A percentile compares a stretch with the other conserved stretches of the same genome.
phyloP scores from a whole-genome alignment of 805 yeast species.

The Saccharomycopsis sp. region DNA sequence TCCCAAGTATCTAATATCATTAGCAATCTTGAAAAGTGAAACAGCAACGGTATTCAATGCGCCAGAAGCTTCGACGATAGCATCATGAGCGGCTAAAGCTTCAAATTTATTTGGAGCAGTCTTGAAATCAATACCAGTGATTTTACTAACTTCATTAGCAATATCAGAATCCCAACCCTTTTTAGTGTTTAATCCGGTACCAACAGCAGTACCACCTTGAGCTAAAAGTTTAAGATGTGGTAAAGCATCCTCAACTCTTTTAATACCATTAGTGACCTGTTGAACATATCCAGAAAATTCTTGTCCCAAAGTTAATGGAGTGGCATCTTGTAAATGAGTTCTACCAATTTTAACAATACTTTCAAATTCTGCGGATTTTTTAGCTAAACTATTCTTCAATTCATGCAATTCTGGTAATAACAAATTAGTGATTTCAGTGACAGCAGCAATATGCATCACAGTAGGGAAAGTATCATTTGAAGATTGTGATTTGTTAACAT shows the following conservation, averaged over 20 bases:
- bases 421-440: conserved; percentile 68
- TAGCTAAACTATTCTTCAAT: conserved; percentile 71
- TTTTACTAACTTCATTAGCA: conserved; percentile 76
- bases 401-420: conserved; percentile 75
- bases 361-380: conserved; percentile 75
- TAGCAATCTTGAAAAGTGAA: conserved; percentile 92
- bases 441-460: conserved; percentile 99
- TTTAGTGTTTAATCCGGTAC: conserved; percentile 94
- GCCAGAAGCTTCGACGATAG: conserved; percentile 95
- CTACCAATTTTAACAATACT: conserved; percentile 97
- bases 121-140: conserved; percentile 82
- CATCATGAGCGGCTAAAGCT: conserved; percentile 98
- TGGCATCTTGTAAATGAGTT: conserved; percentile 98
- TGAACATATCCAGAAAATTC: conserved; percentile 96
- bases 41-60: conserved; percentile 93
- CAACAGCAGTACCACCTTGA: conserved; percentile 99
- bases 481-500: conserved; percentile 97
- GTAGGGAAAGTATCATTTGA: conserved; percentile 99
- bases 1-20: conserved; percentile 96
- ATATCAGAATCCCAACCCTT: conserved; percentile 83
- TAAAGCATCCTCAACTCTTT: conserved; percentile 70
- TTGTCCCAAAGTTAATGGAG: conserved; percentile 96
- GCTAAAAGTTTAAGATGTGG: conserved; percentile 79
- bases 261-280: conserved; percentile 87
- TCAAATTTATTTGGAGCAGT: conserved; percentile 99